Evolutionary conservation across 352 stramenopile species (phyloP).

Genomic region (Globisporangium yorkense): DNA sequence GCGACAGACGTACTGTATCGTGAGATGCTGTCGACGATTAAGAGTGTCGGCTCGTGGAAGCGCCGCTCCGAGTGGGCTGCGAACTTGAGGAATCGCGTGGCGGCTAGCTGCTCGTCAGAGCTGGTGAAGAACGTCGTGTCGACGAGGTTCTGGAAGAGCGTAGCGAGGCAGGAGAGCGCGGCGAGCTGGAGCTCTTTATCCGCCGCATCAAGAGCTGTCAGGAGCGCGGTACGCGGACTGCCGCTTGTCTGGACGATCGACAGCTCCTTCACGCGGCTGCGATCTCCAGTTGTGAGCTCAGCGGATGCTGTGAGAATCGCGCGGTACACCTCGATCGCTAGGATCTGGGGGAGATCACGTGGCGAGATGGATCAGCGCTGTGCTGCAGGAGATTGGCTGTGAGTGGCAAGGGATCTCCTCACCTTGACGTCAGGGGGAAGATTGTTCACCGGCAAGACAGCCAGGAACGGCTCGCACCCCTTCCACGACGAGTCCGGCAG

Average conservation of each 20-base stretch:
- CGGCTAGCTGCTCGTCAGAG: conserved; percentile 22
- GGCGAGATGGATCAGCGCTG: too few species aligned
- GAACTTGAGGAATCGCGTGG: conserved; percentile 23
- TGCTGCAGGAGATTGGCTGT: too few species aligned
- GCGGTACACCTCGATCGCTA: conserved; percentile 19
- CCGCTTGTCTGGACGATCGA: conserved; percentile 28
- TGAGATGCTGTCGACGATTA: conserved; percentile 47
- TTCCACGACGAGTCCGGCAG: conserved; percentile 28
- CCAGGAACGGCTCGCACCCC: conserved; percentile 35
- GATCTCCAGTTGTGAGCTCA: not conserved
- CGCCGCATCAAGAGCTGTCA: conserved; percentile 21
- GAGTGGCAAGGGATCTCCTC: not conserved
- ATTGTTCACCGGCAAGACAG: not conserved
- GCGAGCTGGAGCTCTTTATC: conserved; percentile 24
- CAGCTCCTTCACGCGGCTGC: conserved; percentile 6
- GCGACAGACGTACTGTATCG: conserved; percentile 22
- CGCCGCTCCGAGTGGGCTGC: conserved; percentile 24
- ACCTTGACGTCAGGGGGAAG: conserved; percentile 8
- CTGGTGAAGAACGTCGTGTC: conserved; percentile 18
- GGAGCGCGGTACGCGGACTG: conserved; percentile 21
- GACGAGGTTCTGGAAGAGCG: conserved; percentile 7
- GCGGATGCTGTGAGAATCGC: conserved; percentile 16
- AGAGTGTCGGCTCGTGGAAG: conserved; percentile 33
- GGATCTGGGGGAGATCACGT: conserved; percentile 5
- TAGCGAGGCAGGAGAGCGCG: conserved; percentile 32